Evolutionary conservation across 495 filamentous ascomycete species (phyloP).

Genomic region (Xylaria flabelliformis): DNA sequence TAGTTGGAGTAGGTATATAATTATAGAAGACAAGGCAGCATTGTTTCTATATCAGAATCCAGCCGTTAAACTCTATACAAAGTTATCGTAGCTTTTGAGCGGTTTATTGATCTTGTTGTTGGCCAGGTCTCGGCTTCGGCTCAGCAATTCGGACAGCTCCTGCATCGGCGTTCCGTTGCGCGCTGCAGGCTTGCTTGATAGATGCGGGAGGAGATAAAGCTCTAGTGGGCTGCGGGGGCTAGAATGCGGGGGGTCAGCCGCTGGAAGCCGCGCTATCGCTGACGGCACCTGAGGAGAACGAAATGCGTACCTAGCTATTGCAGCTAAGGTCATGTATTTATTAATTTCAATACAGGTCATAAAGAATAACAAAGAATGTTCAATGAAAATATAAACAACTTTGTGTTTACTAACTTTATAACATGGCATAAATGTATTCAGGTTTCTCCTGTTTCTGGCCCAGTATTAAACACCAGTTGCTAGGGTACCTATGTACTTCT

Average conservation of each 20-base stretch:
- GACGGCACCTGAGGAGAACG: background rate
- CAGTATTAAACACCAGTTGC: background rate
- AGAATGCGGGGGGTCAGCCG: slow-evolving; percentile 19
- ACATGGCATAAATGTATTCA: background rate
- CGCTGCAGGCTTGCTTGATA: background rate
- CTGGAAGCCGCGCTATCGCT: slow-evolving; percentile 15
- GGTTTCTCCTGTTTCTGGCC: background rate
- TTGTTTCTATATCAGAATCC: background rate
- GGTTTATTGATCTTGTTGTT: slow-evolving; percentile 11
- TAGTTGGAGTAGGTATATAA: background rate
- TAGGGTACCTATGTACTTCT: too few relatives aligned
- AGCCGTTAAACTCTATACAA: background rate
- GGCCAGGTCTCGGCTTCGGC: background rate
- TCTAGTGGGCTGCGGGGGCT: slow-evolving; percentile 17
- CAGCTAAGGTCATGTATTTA: too few relatives aligned
- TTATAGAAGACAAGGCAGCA: background rate
- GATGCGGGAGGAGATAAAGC: slow-evolving; percentile 18
- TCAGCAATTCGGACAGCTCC: slow-evolving; percentile 3
- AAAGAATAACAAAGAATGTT: too few relatives aligned
- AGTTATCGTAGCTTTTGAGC: background rate
- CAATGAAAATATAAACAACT: background rate
- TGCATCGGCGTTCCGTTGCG: slow-evolving; percentile 15
- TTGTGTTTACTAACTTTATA: background rate
- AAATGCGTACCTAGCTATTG: too few relatives aligned
- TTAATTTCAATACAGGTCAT: too few relatives aligned